Percentiles rank a stretch among this genome's conserved stretches.
phyloP scores from a whole-genome alignment of 2,329 filamentous ascomycete species.

The Botrytis aclada region DNA sequence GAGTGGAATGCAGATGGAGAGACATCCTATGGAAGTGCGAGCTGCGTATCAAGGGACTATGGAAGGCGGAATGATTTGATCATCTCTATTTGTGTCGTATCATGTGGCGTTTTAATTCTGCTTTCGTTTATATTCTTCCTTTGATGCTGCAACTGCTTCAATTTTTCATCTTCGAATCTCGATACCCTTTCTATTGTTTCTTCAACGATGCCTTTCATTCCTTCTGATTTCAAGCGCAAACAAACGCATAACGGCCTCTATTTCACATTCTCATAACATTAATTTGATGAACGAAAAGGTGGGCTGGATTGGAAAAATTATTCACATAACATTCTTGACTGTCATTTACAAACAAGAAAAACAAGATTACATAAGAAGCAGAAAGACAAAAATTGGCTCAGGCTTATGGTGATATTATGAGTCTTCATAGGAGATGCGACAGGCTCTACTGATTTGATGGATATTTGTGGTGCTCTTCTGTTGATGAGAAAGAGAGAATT shows the following conservation, averaged over 20 bases:
- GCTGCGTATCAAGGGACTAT: constrained; percentile 32
- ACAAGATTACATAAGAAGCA: neutral
- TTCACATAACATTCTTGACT: constrained; percentile 10
- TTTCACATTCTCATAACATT: constrained; percentile 9
- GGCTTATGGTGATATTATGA: constrained; percentile 18
- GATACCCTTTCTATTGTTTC: constrained; percentile 28
- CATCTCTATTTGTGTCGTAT: constrained; percentile 22
- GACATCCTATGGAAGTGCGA: constrained; percentile 37
- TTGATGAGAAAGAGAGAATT: constrained; percentile 8
- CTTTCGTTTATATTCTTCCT: neutral
- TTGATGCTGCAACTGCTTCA: constrained; percentile 4
- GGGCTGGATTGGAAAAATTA: neutral
- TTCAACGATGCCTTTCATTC: constrained; percentile 5
- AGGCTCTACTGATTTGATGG: constrained; percentile 6
- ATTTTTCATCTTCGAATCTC: constrained; percentile 5
- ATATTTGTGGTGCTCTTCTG: constrained; percentile 4
- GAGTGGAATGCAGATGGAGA: constrained; percentile 25
- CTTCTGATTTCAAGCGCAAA: constrained; percentile 17
- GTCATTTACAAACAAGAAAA: constrained; percentile 11
- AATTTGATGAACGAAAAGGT: constrained; percentile 5
- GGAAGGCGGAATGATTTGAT: constrained; percentile 39
- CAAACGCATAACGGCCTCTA: constrained; percentile 14
- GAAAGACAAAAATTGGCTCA: constrained; percentile 13
- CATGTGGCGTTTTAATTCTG: neutral
- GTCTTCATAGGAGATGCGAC: constrained; percentile 19